Percentiles rank a stretch among this genome's conserved stretches.
phyloP scores from a whole-genome alignment of 2,329 filamentous ascomycete species.

The Cytospora chrysosperma region DNA sequence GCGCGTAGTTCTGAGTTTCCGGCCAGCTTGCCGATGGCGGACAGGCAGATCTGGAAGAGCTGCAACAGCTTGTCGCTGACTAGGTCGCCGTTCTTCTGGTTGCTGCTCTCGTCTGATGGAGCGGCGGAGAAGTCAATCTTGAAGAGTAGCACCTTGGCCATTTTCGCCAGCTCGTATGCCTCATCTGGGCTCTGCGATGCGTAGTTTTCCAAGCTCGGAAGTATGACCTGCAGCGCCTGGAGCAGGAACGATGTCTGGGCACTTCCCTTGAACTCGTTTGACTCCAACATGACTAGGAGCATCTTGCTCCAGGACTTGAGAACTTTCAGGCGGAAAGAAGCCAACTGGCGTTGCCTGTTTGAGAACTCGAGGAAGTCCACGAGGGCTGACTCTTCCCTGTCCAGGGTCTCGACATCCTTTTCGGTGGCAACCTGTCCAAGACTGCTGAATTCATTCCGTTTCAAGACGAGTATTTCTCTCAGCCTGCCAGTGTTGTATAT shows the following conservation, averaged over 20 bases:
- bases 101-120: conserved; percentile 42
- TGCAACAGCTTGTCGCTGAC: conserved; percentile 88
- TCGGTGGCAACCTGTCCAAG: conserved; percentile 48
- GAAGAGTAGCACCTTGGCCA: conserved; percentile 72
- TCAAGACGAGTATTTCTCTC: conserved; percentile 70
- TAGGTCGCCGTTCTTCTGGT: conserved; percentile 60
- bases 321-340: conserved; percentile 60
- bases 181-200: conserved; percentile 67
- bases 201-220: conserved; percentile 82
- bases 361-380: conserved; percentile 60
- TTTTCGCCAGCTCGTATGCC: conserved; percentile 71
- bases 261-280: conserved; percentile 73
- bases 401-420: conserved; percentile 50
- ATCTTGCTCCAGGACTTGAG: conserved; percentile 84
- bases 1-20: conserved; percentile 72
- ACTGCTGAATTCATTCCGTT: conserved; percentile 60
- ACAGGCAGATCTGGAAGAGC: conserved; percentile 82
- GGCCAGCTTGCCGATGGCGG: conserved; percentile 72
- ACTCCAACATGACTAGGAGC: conserved; percentile 77
- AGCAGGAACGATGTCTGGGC: conserved; percentile 76
- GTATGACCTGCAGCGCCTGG: conserved; percentile 80
- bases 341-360: conserved; percentile 62
- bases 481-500: conserved; percentile 71
- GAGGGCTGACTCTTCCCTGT: conserved; percentile 59
- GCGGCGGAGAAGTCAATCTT: conserved; percentile 60